Evolutionary conservation across 2,329 filamentous ascomycete genomes (phyloP).

Genomic region (Orbilia javanica): DNA sequence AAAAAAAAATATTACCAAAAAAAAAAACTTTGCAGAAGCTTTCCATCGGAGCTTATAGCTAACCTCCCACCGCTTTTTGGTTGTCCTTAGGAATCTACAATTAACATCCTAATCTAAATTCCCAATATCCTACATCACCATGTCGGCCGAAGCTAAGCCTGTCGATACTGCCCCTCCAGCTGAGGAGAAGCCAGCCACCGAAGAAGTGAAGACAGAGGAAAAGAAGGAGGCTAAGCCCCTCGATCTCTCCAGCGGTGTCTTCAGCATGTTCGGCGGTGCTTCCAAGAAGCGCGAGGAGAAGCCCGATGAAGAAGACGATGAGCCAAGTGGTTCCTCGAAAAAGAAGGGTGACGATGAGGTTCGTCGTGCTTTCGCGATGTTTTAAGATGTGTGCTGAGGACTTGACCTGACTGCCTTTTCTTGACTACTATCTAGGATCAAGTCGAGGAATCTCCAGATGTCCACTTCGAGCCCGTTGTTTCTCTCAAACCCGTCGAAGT

Average conservation of each 20-base stretch:
- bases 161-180: conserved; percentile 54
- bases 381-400: conserved; percentile 29
- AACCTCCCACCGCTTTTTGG: conserved; percentile 6
- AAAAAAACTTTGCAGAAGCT: conserved; percentile 40
- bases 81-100: not conserved
- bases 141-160: conserved; percentile 60
- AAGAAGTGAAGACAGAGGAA: conserved; percentile 59
- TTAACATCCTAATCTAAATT: not conserved
- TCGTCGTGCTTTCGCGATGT: conserved; percentile 45
- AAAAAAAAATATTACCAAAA: conserved; percentile 32
- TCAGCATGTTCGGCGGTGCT: conserved; percentile 98
- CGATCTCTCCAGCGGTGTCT: conserved; percentile 70
- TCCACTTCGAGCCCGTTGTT: conserved; percentile 97
- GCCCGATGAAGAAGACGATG: conserved; percentile 77
- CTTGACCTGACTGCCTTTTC: not conserved
- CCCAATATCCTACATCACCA: conserved; percentile 10
- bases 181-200: conserved; percentile 42
- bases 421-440: conserved; percentile 71
- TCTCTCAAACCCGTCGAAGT: conserved; percentile 95
- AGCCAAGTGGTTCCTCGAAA: conserved; percentile 68
- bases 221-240: conserved; percentile 49
- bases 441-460: conserved; percentile 86
- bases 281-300: conserved; percentile 97
- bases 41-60: conserved; percentile 4
- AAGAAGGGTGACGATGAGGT: conserved; percentile 70